phyloP scores from a whole-genome alignment of 2,329 filamentous ascomycete species.

The Shiraia sp. region DNA sequence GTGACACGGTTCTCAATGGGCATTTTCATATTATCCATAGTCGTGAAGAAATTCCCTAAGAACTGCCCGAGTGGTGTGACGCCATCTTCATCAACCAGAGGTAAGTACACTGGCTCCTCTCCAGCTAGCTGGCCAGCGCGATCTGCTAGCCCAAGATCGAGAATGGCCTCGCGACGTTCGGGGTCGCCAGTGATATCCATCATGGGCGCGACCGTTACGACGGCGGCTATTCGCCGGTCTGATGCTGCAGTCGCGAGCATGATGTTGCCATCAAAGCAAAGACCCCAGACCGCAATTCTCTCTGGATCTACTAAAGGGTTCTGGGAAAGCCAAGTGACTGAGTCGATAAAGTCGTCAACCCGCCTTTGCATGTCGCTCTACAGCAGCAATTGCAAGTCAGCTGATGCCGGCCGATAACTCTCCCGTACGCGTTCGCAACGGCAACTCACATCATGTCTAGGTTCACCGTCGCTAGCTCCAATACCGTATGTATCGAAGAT shows the following conservation, averaged over 20 bases:
- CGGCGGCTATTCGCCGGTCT: conserved; percentile 7
- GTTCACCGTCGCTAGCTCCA: conserved; percentile 10
- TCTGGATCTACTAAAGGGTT: conserved; percentile 6
- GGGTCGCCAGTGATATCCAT: conserved; percentile 9
- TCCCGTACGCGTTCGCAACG: neutral
- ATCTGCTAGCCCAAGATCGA: conserved; percentile 8
- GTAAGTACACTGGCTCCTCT: conserved; percentile 12
- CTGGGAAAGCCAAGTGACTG: conserved; percentile 7
- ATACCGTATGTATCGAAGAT: conserved; percentile 7
- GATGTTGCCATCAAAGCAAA: conserved; percentile 11
- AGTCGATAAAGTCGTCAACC: conserved; percentile 8
- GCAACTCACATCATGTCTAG: conserved; percentile 4
- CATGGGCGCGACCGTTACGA: conserved; percentile 6
- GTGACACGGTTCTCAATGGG: conserved; percentile 10
- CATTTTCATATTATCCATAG: conserved; percentile 5
- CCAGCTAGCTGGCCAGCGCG: conserved; percentile 8
- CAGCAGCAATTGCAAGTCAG: conserved; percentile 2
- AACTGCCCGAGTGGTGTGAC: conserved; percentile 5
- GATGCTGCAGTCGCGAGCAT: conserved; percentile 6
- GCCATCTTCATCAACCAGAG: conserved; percentile 11
- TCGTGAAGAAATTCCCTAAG: conserved; percentile 5
- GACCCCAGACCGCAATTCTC: conserved; percentile 9
- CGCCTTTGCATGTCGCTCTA: conserved; percentile 7
- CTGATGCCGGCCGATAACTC: neutral
- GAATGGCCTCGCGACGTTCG: conserved; percentile 8